phyloP scores from a whole-genome alignment of 352 stramenopile species.

The Phytophthora syringae region DNA sequence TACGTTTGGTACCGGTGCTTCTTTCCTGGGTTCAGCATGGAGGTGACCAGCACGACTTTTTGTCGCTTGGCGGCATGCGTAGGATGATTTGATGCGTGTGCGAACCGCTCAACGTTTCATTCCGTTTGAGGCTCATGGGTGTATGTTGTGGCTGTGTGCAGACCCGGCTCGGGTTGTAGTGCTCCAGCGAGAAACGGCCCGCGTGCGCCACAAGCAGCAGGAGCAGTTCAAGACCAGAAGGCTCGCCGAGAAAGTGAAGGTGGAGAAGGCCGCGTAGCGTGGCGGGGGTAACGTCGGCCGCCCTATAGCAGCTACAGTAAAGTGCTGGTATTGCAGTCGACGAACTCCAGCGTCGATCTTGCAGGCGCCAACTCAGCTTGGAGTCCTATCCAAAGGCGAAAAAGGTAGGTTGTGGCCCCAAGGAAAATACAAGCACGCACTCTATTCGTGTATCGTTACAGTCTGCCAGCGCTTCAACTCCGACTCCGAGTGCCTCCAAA shows the following conservation, averaged over 20 bases:
- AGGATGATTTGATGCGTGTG: slow-evolving; percentile 20
- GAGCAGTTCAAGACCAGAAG: slow-evolving; percentile 30
- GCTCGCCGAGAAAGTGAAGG: slow-evolving; percentile 18
- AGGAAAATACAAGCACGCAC: slow-evolving; percentile 4
- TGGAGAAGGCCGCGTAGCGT: slow-evolving; percentile 43
- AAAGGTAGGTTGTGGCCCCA: too few relatives aligned
- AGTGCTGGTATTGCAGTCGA: background rate
- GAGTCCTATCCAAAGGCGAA: too few relatives aligned
- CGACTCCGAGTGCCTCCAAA: background rate
- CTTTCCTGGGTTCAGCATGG: slow-evolving; percentile 10
- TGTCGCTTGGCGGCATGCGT: slow-evolving; percentile 21
- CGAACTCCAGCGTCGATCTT: background rate
- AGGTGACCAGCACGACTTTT: too few relatives aligned
- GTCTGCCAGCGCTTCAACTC: background rate
- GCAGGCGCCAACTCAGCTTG: too few relatives aligned
- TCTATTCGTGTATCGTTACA: slow-evolving; percentile 21
- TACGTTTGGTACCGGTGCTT: slow-evolving; percentile 30
- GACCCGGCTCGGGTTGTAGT: slow-evolving; percentile 61
- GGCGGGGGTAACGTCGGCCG: slow-evolving; percentile 11
- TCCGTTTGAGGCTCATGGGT: slow-evolving; percentile 19
- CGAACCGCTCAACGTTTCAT: slow-evolving; percentile 12
- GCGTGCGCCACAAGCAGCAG: slow-evolving; percentile 66
- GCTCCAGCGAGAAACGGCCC: slow-evolving; percentile 61
- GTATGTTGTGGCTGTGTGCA: slow-evolving; percentile 24
- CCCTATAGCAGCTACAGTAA: too few relatives aligned